phyloP scores from a whole-genome alignment of 2,329 filamentous ascomycete genomes.

The Pyricularia pennisetigena region DNA sequence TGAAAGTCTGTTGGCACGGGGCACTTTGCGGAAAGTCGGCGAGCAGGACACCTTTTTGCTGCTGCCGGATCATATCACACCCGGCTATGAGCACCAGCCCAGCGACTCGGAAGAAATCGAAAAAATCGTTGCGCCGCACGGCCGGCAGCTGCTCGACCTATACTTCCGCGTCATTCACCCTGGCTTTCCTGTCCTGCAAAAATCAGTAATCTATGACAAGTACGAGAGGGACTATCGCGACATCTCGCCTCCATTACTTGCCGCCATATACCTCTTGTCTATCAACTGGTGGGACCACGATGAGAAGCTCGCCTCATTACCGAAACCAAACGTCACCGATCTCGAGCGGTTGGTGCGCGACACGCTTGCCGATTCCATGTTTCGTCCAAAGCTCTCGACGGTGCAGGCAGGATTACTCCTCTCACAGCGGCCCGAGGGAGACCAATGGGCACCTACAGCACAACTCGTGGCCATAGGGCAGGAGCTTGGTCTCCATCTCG shows the following conservation, averaged over 20 bases:
- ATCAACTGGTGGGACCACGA: constrained; percentile 53
- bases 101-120: constrained; percentile 62
- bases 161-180: constrained; percentile 57
- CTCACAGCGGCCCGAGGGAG: constrained; percentile 35
- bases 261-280: constrained; percentile 52
- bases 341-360: constrained; percentile 24
- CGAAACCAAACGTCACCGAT: constrained; percentile 27
- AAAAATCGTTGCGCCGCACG: constrained; percentile 53
- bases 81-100: constrained; percentile 59
- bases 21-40: constrained; percentile 65
- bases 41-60: constrained; percentile 72
- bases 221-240: constrained; percentile 46
- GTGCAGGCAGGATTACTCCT: constrained; percentile 44
- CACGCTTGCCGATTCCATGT: constrained; percentile 36
- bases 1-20: constrained; percentile 63
- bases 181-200: constrained; percentile 48
- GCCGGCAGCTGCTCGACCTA: constrained; percentile 52
- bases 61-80: constrained; percentile 63
- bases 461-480: constrained; percentile 48
- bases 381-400: constrained; percentile 43
- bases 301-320: constrained; percentile 34
- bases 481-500: constrained; percentile 48
- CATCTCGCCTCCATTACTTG: constrained; percentile 48
- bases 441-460: constrained; percentile 38
- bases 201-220: constrained; percentile 52